These are phyloP conservation scores for Starmerella powellii DNA, from an alignment of 805 yeast genomes.

Conservation along the genomic window DNA sequence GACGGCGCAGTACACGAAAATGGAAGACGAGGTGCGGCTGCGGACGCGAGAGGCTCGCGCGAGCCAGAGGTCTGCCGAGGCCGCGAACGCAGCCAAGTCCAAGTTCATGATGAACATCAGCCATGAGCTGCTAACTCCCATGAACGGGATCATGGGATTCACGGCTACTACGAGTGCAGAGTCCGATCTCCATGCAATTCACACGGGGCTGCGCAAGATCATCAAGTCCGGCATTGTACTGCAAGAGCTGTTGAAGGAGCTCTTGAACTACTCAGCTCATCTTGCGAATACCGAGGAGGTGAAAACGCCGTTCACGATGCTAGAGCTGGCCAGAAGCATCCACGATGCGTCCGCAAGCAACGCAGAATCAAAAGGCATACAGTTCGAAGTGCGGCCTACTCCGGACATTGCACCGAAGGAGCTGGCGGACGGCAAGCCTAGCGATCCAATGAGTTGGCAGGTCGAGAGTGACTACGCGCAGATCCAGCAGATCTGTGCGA, in stretches of 20 bases:
- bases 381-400: conserved; percentile 41
- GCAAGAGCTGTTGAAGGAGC: conserved; percentile 77
- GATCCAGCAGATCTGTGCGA: conserved; percentile 80
- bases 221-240: conserved; percentile 81
- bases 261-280: conserved; percentile 77
- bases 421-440: conserved; percentile 42
- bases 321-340: conserved; percentile 68
- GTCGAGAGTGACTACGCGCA: conserved; percentile 73
- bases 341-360: conserved; percentile 58
- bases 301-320: conserved; percentile 58
- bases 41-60: conserved; percentile 75
- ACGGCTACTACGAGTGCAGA: conserved; percentile 88
- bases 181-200: conserved; percentile 49
- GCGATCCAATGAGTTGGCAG: conserved; percentile 23
- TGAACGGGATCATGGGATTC: conserved; percentile 94
- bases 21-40: conserved; percentile 78
- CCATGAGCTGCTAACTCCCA: conserved; percentile 86
- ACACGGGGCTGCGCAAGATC: conserved; percentile 63
- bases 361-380: conserved; percentile 52
- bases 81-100: conserved; percentile 91
- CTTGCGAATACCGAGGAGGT: conserved; percentile 79
- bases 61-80: conserved; percentile 33
- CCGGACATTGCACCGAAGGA: not conserved
- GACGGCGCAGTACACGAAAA: conserved; percentile 65
- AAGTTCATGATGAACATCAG: conserved; percentile 88